These are phyloP conservation scores for Naegleria fowleri DNA, from an alignment of 208 protist species.

Conservation along the genomic window DNA sequence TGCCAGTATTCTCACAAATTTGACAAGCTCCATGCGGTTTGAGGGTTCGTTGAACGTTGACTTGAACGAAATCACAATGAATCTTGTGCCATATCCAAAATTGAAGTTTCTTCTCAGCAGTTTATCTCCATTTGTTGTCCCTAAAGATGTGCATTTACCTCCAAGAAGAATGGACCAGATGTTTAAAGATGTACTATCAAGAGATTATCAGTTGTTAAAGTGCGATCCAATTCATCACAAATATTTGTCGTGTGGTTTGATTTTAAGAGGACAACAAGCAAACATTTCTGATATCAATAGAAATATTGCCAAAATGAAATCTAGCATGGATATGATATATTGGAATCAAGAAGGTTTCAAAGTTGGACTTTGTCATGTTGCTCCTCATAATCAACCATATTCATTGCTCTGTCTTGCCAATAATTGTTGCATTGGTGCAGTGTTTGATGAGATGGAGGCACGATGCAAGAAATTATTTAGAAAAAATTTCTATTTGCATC, in stretches of 20 bases:
- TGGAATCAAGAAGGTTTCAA: constrained; percentile 96
- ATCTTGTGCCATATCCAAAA: constrained; percentile 93
- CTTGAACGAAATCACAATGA: constrained; percentile 92
- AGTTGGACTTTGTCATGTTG: constrained; percentile 78
- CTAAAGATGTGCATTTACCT: constrained; percentile 77
- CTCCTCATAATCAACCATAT: constrained; percentile 74
- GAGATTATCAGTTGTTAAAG: constrained; percentile 80
- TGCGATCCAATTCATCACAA: constrained; percentile 90
- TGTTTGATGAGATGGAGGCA: constrained; percentile 60
- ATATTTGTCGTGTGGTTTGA: constrained; percentile 94
- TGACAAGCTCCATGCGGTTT: constrained; percentile 91
- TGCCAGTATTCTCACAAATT: constrained; percentile 82
- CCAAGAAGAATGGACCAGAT: constrained; percentile 75
- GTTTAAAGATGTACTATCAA: constrained; percentile 73
- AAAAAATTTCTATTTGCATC: constrained; percentile 78
- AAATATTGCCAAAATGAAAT: constrained; percentile 71
- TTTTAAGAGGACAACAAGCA: constrained; percentile 89
- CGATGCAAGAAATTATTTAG: constrained; percentile 83
- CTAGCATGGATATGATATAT: constrained; percentile 68
- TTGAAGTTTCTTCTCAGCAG: constrained; percentile 89
- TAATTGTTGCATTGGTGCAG: constrained; percentile 70
- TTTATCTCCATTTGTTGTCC: constrained; percentile 83
- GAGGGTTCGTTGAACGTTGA: constrained; percentile 91
- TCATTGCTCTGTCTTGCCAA: constrained; percentile 86
- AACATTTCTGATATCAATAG: constrained; percentile 81